Percentiles rank a stretch among this genome's conserved stretches.
These are phyloP conservation scores for Mycena floridula DNA, from an alignment of 768 basidiomycete species.

Conservation along the genomic window DNA sequence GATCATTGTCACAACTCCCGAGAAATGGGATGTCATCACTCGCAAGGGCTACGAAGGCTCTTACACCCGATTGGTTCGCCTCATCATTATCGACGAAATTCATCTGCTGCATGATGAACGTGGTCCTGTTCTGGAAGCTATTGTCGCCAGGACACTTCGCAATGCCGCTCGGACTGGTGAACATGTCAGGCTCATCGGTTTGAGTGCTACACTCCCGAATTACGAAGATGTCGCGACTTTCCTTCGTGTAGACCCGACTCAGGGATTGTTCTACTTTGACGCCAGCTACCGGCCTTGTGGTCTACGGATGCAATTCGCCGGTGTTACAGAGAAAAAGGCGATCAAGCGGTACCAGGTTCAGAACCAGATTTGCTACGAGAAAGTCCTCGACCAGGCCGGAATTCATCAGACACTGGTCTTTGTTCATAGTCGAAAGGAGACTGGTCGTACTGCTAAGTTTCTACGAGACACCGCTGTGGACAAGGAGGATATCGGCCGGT, in stretches of 20 bases:
- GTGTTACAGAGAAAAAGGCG: constrained; percentile 98
- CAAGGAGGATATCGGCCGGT: constrained; percentile 93
- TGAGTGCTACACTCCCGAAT: constrained; percentile 97
- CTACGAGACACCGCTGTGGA: constrained; percentile 93
- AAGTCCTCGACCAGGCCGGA: constrained; percentile 83
- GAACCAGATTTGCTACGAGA: constrained; percentile 99
- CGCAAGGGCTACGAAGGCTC: constrained; percentile 95
- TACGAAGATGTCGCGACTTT: constrained; percentile 97
- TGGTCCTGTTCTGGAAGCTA: constrained; percentile 90
- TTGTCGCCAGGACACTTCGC: constrained; percentile 85
- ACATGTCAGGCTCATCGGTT: constrained; percentile 88
- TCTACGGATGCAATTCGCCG: constrained; percentile 94
- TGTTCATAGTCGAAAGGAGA: constrained; percentile 98
- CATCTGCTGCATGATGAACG: constrained; percentile 97
- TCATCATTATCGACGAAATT: constrained; percentile 98
- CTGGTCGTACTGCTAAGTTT: constrained; percentile 93
- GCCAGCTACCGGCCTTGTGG: constrained; percentile 90
- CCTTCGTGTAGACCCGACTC: constrained; percentile 87
- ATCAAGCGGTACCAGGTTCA: constrained; percentile 97
- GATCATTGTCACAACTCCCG: constrained; percentile 97
- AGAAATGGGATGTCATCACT: constrained; percentile 99
- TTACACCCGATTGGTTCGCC: constrained; percentile 93
- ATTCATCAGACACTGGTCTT: constrained; percentile 95
- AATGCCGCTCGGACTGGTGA: constrained; percentile 93
- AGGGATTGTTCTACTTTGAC: constrained; percentile 97